Conservation (phyloP, 2,329 filamentous ascomycete genomes). For the Sclerotinia glacialis region DNA sequence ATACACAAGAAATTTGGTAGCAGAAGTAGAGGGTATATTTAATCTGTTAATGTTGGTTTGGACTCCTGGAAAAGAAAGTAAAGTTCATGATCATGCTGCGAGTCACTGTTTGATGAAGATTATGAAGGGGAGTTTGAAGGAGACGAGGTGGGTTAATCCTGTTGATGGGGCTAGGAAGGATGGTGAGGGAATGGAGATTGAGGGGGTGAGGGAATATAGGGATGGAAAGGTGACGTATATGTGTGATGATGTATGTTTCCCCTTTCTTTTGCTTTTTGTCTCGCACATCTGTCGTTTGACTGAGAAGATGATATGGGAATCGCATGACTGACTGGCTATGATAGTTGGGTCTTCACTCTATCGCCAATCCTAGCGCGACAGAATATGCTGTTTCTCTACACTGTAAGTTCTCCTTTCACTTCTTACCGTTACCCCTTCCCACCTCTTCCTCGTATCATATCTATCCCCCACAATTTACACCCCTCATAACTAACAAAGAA, state of each 20-base stretch:
- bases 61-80: constrained; percentile 78
- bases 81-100: constrained; percentile 85
- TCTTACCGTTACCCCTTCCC: too few species aligned
- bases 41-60: constrained; percentile 77
- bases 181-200: constrained; percentile 27
- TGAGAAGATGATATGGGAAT: not conserved
- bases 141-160: constrained; percentile 62
- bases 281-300: not conserved
- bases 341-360: constrained; percentile 74
- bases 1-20: constrained; percentile 87
- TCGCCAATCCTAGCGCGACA: constrained; percentile 68
- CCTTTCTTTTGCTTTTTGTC: not conserved
- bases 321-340: not conserved
- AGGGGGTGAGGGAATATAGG: constrained; percentile 58
- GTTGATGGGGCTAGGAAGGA: constrained; percentile 37
- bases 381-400: constrained; percentile 85
- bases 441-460: not conserved
- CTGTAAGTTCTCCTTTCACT: constrained; percentile 36
- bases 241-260: constrained; percentile 60
- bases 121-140: constrained; percentile 71
- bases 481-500: not conserved
- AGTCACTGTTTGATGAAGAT: constrained; percentile 95
- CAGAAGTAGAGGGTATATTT: constrained; percentile 73
- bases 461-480: not conserved
- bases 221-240: constrained; percentile 84